A percentile compares a stretch with the other conserved stretches of the same genome.
These are phyloP conservation scores for Aspergillus pseudoviridinutans DNA, from an alignment of 2,329 filamentous ascomycete species.

Conservation along the genomic window DNA sequence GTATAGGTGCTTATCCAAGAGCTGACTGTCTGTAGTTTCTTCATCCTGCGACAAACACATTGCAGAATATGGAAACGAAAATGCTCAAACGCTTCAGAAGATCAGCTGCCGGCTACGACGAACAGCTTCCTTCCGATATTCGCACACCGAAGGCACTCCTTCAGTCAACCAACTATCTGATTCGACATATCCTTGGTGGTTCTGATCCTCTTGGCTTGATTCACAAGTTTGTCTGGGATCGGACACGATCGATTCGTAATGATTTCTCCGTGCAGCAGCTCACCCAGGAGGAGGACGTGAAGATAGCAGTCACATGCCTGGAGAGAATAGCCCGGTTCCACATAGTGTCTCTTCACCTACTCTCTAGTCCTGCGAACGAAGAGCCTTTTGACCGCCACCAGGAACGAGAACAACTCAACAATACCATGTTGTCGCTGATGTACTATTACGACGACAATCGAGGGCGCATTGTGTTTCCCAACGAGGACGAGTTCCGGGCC, in stretches of 20 bases:
- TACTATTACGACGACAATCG: slow-evolving; percentile 57
- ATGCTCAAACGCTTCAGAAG: slow-evolving; percentile 64
- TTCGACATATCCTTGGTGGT: slow-evolving; percentile 50
- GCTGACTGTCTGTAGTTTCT: slow-evolving; percentile 22
- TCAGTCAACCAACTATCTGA: slow-evolving; percentile 46
- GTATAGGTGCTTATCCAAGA: background rate
- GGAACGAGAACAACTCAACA: slow-evolving; percentile 61
- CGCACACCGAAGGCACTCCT: slow-evolving; percentile 52
- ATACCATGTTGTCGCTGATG: slow-evolving; percentile 58
- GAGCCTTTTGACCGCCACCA: slow-evolving; percentile 56
- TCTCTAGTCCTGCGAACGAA: slow-evolving; percentile 49
- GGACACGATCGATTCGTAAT: slow-evolving; percentile 61
- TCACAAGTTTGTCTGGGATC: slow-evolving; percentile 63
- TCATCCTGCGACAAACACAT: slow-evolving; percentile 30
- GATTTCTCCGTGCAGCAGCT: slow-evolving; percentile 62
- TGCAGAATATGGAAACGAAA: slow-evolving; percentile 35
- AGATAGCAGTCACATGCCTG: slow-evolving; percentile 56
- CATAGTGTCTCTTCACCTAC: slow-evolving; percentile 58
- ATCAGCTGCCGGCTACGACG: slow-evolving; percentile 60
- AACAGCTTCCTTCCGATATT: slow-evolving; percentile 61
- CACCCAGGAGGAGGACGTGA: slow-evolving; percentile 53
- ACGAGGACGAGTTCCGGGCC: slow-evolving; percentile 62
- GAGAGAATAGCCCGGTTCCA: slow-evolving; percentile 63
- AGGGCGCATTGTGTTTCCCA: slow-evolving; percentile 47
- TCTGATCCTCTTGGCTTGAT: slow-evolving; percentile 48